Conservation (phyloP, 2,329 filamentous ascomycete genomes). For the Aspergillus melleus region DNA sequence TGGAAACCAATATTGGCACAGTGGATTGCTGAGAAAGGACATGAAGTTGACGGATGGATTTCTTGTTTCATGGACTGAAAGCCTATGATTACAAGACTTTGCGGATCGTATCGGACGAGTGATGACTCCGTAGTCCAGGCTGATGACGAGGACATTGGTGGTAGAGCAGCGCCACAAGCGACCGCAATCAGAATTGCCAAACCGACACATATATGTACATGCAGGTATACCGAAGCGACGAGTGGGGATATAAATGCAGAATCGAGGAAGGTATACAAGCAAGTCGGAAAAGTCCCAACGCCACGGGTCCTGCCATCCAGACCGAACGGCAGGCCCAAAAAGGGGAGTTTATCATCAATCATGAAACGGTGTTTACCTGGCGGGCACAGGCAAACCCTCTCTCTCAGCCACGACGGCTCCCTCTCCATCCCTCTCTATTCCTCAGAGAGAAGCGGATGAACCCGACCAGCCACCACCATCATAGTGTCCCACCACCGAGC, state of each 20-base stretch:
- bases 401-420: not conserved
- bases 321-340: conserved; percentile 6
- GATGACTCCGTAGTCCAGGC: not conserved
- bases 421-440: not conserved
- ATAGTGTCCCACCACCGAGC: not conserved
- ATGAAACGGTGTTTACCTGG: conserved; percentile 4
- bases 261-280: conserved; percentile 13
- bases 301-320: conserved; percentile 13
- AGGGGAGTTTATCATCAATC: conserved; percentile 15
- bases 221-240: conserved; percentile 2
- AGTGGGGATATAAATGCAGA: conserved; percentile 4
- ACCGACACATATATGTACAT: conserved; percentile 11
- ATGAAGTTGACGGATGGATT: not conserved
- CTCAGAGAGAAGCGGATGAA: not conserved
- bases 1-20: not conserved
- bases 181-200: not conserved
- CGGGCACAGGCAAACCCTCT: not conserved
- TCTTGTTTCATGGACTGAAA: not conserved
- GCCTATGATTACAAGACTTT: not conserved
- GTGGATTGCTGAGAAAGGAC: not conserved
- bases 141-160: not conserved
- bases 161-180: not conserved
- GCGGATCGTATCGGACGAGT: not conserved
- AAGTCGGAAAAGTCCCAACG: conserved; percentile 22
- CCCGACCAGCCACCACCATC: not conserved